Base-by-base conservation (phyloP, 2,329 filamentous ascomycete genomes). In the Verticillium zaregamsianum region DNA sequence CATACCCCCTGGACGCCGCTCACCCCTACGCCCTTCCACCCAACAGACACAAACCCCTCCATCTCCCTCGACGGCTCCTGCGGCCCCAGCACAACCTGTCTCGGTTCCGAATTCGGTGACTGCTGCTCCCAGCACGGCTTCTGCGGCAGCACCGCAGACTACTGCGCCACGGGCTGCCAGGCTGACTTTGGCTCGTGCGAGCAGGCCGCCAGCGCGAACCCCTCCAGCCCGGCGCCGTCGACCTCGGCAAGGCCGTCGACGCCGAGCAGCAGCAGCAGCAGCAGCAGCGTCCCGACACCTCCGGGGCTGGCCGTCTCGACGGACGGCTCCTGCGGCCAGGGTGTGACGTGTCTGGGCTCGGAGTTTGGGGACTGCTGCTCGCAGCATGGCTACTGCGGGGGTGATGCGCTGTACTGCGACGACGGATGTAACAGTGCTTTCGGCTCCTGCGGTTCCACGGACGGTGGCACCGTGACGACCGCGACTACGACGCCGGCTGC, bases 71-170 rank as follows among this genome's bases (percentile, higher is more conserved):
- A 77, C 63, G 73, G 72, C 57, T 65, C 56, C 31, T 79, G 77
- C 58, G 77, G 76, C 23, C 71, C 69, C 54, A 59, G 63, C 17
- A 69, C 66, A 11, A 74, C 72, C 12, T 79, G 78, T 61, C 66
- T 70, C 58, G 72, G 70, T 20, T 76, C 74, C 1, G 54, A 25
- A 5, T 74, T 72, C 40, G 76, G 76, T 2, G 69, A 70, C 66
- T 79, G 78, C 66, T 80, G 78, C 61, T 79, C 77, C 7, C 68
- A 66, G 58, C 73, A 73, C 59, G 76, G 76, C 14, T 78, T 66
- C 63, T 80, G 76, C 73, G 74, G 69, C 63, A 71, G 66, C 56
- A 40, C 56, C 20, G 20, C 20, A 17, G 33, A 35, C 33, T 58
- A 35, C 64, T 76, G 74, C 64, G 66, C 65, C 58, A 64, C 64